Evolutionary conservation across 2,329 filamentous ascomycete genomes (phyloP).

Genomic region (Pseudogymnoascus sp.): DNA sequence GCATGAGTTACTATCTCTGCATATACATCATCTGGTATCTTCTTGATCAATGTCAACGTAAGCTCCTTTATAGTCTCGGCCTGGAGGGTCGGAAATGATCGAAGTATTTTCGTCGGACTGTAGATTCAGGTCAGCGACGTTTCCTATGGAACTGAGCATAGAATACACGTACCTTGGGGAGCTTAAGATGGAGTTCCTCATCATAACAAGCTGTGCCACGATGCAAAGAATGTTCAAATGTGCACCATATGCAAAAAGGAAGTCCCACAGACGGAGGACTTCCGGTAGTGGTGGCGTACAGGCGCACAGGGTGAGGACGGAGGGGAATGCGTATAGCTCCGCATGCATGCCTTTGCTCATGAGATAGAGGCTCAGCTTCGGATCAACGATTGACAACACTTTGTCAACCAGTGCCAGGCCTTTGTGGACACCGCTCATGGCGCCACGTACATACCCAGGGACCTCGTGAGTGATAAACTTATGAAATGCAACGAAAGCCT

Average conservation of each 20-base stretch:
- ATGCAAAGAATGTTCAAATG: slow-evolving; percentile 96
- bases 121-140: slow-evolving; percentile 18
- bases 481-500: slow-evolving; percentile 88
- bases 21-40: slow-evolving; percentile 86
- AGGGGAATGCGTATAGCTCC: slow-evolving; percentile 93
- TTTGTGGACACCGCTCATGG: slow-evolving; percentile 94
- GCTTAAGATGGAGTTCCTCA: slow-evolving; percentile 73
- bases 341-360: slow-evolving; percentile 81
- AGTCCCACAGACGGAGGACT: slow-evolving; percentile 91
- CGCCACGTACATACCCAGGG: slow-evolving; percentile 87
- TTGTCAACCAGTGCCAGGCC: slow-evolving; percentile 87
- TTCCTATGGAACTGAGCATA: not conserved
- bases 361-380: slow-evolving; percentile 75
- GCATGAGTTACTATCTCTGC: slow-evolving; percentile 84
- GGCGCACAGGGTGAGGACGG: slow-evolving; percentile 86
- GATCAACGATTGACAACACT: slow-evolving; percentile 83
- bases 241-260: slow-evolving; percentile 88
- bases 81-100: slow-evolving; percentile 76
- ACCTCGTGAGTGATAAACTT: slow-evolving; percentile 79
- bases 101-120: slow-evolving; percentile 87
- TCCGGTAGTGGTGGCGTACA: slow-evolving; percentile 93
- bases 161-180: slow-evolving; percentile 61
- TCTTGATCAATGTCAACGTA: slow-evolving; percentile 77
- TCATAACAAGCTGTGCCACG: slow-evolving; percentile 84
- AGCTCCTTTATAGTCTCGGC: slow-evolving; percentile 77